phyloP scores from a whole-genome alignment of 257 asterid species.

The Nicotiana noctiflora region DNA sequence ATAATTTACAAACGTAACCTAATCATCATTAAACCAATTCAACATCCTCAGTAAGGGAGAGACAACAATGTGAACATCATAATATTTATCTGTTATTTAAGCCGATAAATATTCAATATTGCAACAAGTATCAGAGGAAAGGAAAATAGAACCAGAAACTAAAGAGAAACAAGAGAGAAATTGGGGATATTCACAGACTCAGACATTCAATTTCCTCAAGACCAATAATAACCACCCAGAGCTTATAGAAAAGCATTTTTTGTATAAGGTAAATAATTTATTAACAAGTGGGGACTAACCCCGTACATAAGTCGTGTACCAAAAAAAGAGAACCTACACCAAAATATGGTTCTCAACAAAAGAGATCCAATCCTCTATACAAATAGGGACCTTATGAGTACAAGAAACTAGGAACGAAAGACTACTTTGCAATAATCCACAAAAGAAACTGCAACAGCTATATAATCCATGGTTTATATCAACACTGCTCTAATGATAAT shows the following conservation, averaged over 20 bases:
- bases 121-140: background rate
- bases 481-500: background rate
- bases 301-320: no score
- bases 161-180: background rate
- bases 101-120: background rate
- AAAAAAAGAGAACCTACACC: no score
- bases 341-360: no score
- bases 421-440: no score
- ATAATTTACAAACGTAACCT: background rate
- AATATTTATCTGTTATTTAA: background rate
- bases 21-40: background rate
- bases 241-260: no score
- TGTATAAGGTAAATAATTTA: no score
- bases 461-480: no score
- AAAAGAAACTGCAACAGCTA: no score
- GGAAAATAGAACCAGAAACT: background rate
- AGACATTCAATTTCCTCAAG: background rate
- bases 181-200: background rate
- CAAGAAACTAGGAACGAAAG: no score
- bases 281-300: no score
- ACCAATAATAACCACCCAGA: background rate
- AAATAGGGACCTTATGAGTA: no score
- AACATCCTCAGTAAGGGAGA: background rate
- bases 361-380: no score
- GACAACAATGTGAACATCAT: background rate